phyloP scores from a whole-genome alignment of 139 green algal genomes.

The Chlamydomonas sp. region DNA sequence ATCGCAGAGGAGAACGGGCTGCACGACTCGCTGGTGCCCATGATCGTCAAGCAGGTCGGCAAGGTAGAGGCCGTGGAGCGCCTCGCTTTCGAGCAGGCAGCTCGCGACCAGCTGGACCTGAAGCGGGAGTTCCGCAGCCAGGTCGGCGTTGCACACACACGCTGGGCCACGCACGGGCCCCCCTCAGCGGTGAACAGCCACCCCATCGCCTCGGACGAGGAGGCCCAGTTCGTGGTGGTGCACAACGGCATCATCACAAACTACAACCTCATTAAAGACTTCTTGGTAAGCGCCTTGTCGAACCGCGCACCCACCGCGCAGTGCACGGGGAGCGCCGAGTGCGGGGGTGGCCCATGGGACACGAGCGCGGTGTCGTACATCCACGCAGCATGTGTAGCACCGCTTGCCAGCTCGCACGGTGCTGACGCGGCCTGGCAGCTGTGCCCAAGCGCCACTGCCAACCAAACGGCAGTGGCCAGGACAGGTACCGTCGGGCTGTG shows the following conservation, averaged over 20 bases:
- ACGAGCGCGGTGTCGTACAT: too few relatives aligned
- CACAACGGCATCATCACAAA: constrained; percentile 99
- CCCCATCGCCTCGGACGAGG: constrained; percentile 78
- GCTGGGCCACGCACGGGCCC: constrained; percentile 96
- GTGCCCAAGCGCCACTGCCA: too few relatives aligned
- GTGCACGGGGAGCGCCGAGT: too few relatives aligned
- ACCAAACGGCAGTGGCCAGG: too few relatives aligned
- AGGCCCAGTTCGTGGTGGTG: constrained; percentile 95
- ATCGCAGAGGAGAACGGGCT: constrained; percentile 51
- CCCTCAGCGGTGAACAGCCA: constrained; percentile 91
- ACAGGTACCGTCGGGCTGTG: too few relatives aligned
- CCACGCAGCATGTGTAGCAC: too few relatives aligned
- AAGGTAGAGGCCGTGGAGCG: constrained; percentile 92
- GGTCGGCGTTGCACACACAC: constrained; percentile 95
- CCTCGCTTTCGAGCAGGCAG: constrained; percentile 52
- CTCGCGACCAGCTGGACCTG: constrained; percentile 54
- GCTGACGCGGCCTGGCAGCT: too few relatives aligned
- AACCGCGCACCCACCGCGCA: too few relatives aligned
- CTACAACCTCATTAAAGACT: constrained; percentile 91
- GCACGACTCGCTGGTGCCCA: constrained; percentile 19
- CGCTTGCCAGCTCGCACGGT: too few relatives aligned
- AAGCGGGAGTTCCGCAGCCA: constrained; percentile 66
- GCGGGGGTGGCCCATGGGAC: too few relatives aligned
- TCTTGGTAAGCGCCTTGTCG: constrained; percentile 67
- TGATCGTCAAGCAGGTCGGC: constrained; percentile 73